Percentiles rank a stretch among this genome's conserved stretches.
These are phyloP conservation scores for Verticillium nonalfalfae DNA, from an alignment of 2,329 filamentous ascomycete species.

Conservation along the genomic window DNA sequence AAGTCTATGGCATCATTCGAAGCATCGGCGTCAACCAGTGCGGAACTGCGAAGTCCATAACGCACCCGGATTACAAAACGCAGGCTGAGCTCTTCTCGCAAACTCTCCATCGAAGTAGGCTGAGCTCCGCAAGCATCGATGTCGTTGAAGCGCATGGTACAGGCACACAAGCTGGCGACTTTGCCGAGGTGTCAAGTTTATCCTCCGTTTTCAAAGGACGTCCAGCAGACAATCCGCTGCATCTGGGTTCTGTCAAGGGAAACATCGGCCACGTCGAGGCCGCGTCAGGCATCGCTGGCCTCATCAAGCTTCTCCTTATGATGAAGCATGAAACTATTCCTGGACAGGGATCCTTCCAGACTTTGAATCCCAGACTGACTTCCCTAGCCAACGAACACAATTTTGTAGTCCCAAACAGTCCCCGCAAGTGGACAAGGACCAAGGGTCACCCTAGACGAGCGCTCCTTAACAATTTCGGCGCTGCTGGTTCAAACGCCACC, in stretches of 20 bases:
- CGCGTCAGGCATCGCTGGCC: constrained; percentile 15
- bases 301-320: constrained; percentile 19
- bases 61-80: constrained; percentile 11
- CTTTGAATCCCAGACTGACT: too few relatives aligned
- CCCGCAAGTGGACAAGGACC: too few relatives aligned
- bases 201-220: constrained; percentile 34
- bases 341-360: constrained; percentile 13
- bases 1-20: constrained; percentile 31
- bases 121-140: not conserved
- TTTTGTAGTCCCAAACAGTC: too few relatives aligned
- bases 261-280: constrained; percentile 35
- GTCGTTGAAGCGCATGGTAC: constrained; percentile 38
- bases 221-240: not conserved
- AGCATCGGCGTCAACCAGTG: constrained; percentile 33
- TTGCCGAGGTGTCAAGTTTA: constrained; percentile 36
- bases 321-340: constrained; percentile 14
- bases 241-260: constrained; percentile 4
- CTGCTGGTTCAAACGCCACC: constrained; percentile 17
- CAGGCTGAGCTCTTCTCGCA: constrained; percentile 35
- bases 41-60: constrained; percentile 24
- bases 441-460: constrained; percentile 21
- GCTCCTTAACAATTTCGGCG: constrained; percentile 29
- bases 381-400: too few relatives aligned
- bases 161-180: constrained; percentile 38
- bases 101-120: constrained; percentile 31